These are phyloP conservation scores for Neospermospora avenae DNA, from an alignment of 2,329 filamentous ascomycete species.

Conservation along the genomic window DNA sequence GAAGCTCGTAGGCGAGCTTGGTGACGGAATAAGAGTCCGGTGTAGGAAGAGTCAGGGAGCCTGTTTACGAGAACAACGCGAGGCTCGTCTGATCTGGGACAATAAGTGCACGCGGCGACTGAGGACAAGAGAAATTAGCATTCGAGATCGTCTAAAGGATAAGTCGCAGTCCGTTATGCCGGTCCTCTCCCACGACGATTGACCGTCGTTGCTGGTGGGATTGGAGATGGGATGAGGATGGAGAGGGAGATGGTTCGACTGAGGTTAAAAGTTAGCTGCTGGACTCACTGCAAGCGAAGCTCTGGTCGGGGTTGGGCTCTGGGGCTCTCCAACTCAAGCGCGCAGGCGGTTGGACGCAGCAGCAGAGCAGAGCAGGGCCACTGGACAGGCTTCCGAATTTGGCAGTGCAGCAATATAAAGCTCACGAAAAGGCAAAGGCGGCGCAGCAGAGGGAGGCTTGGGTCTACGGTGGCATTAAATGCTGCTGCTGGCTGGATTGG, in stretches of 20 bases:
- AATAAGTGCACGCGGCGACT: conserved; percentile 27
- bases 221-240: conserved; percentile 6
- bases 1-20: conserved; percentile 24
- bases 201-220: conserved; percentile 17
- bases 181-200: conserved; percentile 17
- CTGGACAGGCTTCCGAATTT: conserved; percentile 5
- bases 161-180: conserved; percentile 3
- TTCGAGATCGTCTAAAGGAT: conserved; percentile 1
- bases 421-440: conserved; percentile 3
- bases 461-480: neutral
- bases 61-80: conserved; percentile 15
- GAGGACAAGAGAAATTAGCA: conserved; percentile 17
- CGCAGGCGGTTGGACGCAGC: conserved; percentile 3
- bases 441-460: conserved; percentile 1
- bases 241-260: neutral
- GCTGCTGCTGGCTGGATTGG: neutral
- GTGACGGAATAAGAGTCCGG: conserved; percentile 19
- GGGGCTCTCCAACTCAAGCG: neutral
- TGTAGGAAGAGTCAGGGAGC: conserved; percentile 14
- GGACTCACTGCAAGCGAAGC: conserved; percentile 12
- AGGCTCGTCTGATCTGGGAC: conserved; percentile 9
- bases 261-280: conserved; percentile 7
- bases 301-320: neutral
- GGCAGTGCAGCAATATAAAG: neutral
- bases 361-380: neutral